Evolutionary conservation across 345 rosid genomes (phyloP).

Genomic region (Dovyalis caffra): DNA sequence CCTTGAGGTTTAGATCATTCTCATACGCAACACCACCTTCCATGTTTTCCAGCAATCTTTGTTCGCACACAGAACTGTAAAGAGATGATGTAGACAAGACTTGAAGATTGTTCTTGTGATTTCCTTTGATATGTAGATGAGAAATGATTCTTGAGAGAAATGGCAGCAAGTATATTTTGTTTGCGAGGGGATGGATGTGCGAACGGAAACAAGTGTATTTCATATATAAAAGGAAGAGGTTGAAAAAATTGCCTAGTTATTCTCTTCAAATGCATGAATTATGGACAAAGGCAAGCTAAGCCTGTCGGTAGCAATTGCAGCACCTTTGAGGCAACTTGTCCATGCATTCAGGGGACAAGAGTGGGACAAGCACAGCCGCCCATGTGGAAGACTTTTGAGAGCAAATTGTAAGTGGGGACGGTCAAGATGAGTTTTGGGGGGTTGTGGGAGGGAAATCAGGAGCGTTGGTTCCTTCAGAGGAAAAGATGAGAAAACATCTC

Average conservation of each 20-base stretch:
- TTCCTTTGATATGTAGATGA: not conserved
- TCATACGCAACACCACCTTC: slow-evolving; percentile 37
- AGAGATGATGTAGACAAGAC: not conserved
- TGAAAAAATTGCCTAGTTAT: not conserved
- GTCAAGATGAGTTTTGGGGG: slow-evolving; percentile 38
- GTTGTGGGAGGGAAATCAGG: slow-evolving; percentile 37
- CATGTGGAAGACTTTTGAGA: slow-evolving; percentile 34
- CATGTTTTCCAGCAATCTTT: slow-evolving; percentile 24
- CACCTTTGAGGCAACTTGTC: slow-evolving; percentile 72
- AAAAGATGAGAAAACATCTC: slow-evolving; percentile 15
- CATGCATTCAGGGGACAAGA: slow-evolving; percentile 58
- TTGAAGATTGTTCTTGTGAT: not conserved
- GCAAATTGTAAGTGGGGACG: slow-evolving; percentile 23
- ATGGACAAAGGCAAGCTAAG: slow-evolving; percentile 73
- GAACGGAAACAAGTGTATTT: slow-evolving; percentile 27
- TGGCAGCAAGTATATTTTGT: not conserved
- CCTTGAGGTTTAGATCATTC: slow-evolving; percentile 70
- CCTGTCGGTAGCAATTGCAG: slow-evolving; percentile 70
- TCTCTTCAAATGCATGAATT: slow-evolving; percentile 37
- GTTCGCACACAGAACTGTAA: not conserved
- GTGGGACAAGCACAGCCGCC: slow-evolving; percentile 74
- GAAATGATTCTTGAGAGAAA: not conserved
- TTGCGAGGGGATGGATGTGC: no score
- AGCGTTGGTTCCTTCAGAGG: slow-evolving; percentile 27
- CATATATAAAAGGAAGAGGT: slow-evolving; percentile 27